Conservation (phyloP, 768 basidiomycete species). For the Candolleomyces aberdarensis region DNA sequence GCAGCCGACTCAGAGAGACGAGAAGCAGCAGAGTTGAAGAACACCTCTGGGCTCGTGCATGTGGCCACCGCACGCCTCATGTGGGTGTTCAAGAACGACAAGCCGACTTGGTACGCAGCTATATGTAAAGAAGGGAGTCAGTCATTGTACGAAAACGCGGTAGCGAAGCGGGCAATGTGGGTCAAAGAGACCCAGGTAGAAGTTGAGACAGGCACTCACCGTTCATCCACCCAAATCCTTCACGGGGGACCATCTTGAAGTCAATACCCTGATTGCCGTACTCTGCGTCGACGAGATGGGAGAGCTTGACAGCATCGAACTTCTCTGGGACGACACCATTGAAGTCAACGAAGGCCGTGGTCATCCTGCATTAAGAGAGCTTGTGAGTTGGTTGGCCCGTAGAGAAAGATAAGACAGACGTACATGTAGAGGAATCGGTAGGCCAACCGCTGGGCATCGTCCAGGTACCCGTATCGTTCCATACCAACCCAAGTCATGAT, state of each 20-base stretch:
- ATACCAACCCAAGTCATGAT: slow-evolving; percentile 99
- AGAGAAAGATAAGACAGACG: slow-evolving; percentile 2
- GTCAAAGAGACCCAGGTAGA: neutral
- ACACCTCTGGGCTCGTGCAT: slow-evolving; percentile 90
- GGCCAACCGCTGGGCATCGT: slow-evolving; percentile 89
- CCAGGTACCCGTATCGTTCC: slow-evolving; percentile 92
- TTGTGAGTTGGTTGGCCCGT: neutral
- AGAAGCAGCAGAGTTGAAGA: slow-evolving; percentile 59
- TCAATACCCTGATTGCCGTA: slow-evolving; percentile 96
- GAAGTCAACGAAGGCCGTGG: slow-evolving; percentile 91
- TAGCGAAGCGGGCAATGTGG: neutral
- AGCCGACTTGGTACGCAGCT: slow-evolving; percentile 97
- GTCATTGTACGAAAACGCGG: neutral
- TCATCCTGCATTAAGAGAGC: slow-evolving; percentile 59
- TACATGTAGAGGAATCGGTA: slow-evolving; percentile 99
- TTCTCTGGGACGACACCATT: slow-evolving; percentile 99
- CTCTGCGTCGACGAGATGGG: slow-evolving; percentile 95
- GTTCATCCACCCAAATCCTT: slow-evolving; percentile 99
- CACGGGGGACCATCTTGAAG: slow-evolving; percentile 95
- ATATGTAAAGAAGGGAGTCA: slow-evolving; percentile 10
- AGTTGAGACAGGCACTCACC: slow-evolving; percentile 41
- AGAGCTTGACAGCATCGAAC: slow-evolving; percentile 96
- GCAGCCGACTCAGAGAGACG: slow-evolving; percentile 30
- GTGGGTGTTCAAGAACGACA: slow-evolving; percentile 88
- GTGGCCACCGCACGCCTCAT: slow-evolving; percentile 96